A percentile compares a stretch with the other conserved stretches of the same genome.
These are phyloP conservation scores for Agrocybe praecox DNA, from an alignment of 768 basidiomycete species.

Conservation along the genomic window DNA sequence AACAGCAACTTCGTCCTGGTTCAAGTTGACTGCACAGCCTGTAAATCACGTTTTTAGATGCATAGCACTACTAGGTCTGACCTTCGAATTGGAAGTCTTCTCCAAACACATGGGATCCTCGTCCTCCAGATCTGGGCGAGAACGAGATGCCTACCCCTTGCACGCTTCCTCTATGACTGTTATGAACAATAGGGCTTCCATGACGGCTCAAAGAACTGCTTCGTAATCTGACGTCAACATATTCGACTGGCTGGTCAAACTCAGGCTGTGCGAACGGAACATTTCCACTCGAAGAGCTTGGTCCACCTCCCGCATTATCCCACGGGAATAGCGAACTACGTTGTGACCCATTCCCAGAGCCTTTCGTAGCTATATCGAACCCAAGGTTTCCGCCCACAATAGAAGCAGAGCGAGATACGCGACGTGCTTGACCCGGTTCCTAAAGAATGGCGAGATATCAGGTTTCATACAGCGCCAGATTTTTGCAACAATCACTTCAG, in stretches of 20 bases:
- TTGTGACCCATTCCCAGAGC: constrained; percentile 55
- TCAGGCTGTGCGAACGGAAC: constrained; percentile 33
- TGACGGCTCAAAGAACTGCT: constrained; percentile 57
- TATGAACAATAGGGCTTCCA: constrained; percentile 53
- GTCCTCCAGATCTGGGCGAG: constrained; percentile 55
- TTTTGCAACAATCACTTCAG: constrained; percentile 48
- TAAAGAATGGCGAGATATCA: constrained; percentile 24
- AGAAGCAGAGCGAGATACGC: constrained; percentile 59
- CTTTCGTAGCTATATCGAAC: constrained; percentile 40
- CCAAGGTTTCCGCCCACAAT: constrained; percentile 50
- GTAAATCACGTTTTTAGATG: not conserved
- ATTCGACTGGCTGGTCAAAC: constrained; percentile 51
- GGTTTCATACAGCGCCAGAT: too few relatives aligned
- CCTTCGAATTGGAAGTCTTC: constrained; percentile 74
- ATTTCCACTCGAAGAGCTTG: constrained; percentile 58
- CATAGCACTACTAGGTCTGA: constrained; percentile 25
- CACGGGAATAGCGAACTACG: constrained; percentile 78
- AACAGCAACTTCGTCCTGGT: constrained; percentile 15
- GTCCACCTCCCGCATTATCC: constrained; percentile 69
- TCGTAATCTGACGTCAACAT: constrained; percentile 53
- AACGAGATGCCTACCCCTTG: constrained; percentile 38
- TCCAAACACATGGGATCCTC: constrained; percentile 43
- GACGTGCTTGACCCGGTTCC: constrained; percentile 89
- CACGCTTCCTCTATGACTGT: constrained; percentile 46
- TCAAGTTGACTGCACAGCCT: not conserved